Base-by-base conservation (phyloP, 352 stramenopile genomes). In the Paralagenidium karlingii region DNA sequence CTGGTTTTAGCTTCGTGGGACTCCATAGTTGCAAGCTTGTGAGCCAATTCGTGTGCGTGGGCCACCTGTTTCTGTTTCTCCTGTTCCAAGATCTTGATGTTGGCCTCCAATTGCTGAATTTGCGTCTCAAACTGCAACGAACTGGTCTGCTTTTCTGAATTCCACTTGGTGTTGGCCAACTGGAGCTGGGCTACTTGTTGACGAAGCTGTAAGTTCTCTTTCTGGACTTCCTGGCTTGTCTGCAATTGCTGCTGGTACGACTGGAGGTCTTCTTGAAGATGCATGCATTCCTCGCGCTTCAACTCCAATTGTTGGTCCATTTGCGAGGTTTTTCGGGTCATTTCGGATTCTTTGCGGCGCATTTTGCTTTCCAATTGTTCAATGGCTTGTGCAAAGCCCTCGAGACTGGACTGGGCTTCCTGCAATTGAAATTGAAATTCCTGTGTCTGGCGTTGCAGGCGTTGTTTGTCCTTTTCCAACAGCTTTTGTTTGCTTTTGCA, bases 321-420 rank as follows among this genome's bases (percentile, higher is more conserved):
- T 20, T 65, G 53, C 24, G 82, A 47, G 19, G 44, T 67, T n/a
- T 44, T 50, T 8, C 63, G 75, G 51, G 78, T 63, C 24, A 67
- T 62, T 30, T 86, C 63, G 0, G 68, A 58, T 19, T 82, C 68
- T 22, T 77, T 68, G 34, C 71, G 71, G 47, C 82, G 71, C 56
- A 82, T 70, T 53, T 83, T 86, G 30, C 78, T 67, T 45, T 86
- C 71, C 25, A 86, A 53, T 47, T 86, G 68, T 32, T 86, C 71
- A 19, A 86, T 63, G 16, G 71, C 68, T 25, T 86, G 63, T 24
- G 60, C 63, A 39, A 82, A 81, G n/a, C 60, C 48, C 19, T 55
- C 53, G 28, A 86, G 62, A 25, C 60, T 81, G 25, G 60, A 50
- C 22, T 61, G 59, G 13, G 68, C 63, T 19, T 82, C 71, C 34